Base-by-base conservation (phyloP, 495 filamentous ascomycete genomes). In the Penicillium nucicola region DNA sequence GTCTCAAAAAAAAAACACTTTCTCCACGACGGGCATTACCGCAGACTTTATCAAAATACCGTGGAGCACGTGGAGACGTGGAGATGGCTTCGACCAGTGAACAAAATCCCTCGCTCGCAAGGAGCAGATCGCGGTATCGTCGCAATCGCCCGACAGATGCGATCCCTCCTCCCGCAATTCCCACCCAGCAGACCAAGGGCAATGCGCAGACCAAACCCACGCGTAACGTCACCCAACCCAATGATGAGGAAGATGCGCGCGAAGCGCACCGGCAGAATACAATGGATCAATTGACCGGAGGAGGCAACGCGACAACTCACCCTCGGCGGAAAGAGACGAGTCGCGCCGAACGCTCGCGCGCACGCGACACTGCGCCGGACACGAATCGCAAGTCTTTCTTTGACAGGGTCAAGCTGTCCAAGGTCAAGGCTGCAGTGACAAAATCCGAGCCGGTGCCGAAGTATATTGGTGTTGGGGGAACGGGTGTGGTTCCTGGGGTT, bases 111-210 rank as follows among this genome's bases (percentile, higher is more conserved):
- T 68, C 70, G 25, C 72, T 81, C 50, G 67, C 74, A 50, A 75
- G 76, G 42, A 82, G 79, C 61, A 82, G 81, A 75, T 81, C 80
- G 57, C 75, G 81, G 40, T 84, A 84, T 55, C 74, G 79, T 15
- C 76, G 77, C 38, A 67, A 67, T 47, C 66, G 67, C 31, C 60
- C 63, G 8, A 15, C 55, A 41, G 34, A 52, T 58, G 48, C 54
- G 51, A 57, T 55, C 53, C 39, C 58, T 14, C 45, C 40, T 17
- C 62, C 72, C 12, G 61, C 71, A 8, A 48, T 72, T 17, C 61
- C 71, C 44, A 48, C 56, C 55, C 60, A 52, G 7, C 14, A 45
- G 20, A 38, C 43, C 17, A 47, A 45, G 48, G 9, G 42, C 47
- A 37, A 10, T 25, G 45, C 40, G 42, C 57, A 47, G 14, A 44